These are phyloP conservation scores for Acacia crassicarpa DNA, from an alignment of 306 rosid species.

Conservation along the genomic window DNA sequence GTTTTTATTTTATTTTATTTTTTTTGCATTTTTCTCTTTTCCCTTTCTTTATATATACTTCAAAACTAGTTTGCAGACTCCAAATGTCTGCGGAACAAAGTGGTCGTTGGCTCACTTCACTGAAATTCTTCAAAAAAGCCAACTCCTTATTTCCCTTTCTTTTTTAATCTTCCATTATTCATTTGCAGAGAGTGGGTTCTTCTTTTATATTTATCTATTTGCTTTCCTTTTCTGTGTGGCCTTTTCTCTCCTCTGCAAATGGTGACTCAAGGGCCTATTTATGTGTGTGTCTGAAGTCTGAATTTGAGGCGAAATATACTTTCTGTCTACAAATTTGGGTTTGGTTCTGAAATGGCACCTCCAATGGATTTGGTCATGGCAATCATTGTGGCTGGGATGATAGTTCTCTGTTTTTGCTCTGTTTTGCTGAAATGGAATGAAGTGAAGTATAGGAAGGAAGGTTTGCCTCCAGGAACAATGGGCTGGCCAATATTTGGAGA, in stretches of 20 bases:
- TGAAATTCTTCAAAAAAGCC: conserved; percentile 31
- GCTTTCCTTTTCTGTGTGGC: conserved; percentile 33
- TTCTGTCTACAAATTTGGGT: conserved; percentile 24
- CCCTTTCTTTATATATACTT: conserved; percentile 15
- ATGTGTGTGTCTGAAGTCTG: conserved; percentile 42
- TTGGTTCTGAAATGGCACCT: conserved; percentile 35
- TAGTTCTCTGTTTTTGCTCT: conserved; percentile 81
- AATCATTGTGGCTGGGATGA: conserved; percentile 40
- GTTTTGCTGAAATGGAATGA: conserved; percentile 90
- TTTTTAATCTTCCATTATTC: conserved; percentile 5
- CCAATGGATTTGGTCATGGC: conserved; percentile 68
- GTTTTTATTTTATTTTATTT: background rate
- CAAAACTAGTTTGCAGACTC: background rate
- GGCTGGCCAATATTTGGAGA: conserved; percentile 99
- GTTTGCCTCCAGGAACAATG: conserved; percentile 97
- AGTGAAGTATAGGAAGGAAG: conserved; percentile 68
- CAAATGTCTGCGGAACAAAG: conserved; percentile 25
- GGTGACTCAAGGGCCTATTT: conserved; percentile 57
- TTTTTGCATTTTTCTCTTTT: background rate
- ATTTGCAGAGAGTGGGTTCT: background rate
- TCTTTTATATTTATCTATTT: background rate
- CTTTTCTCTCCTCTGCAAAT: conserved; percentile 20
- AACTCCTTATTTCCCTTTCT: conserved; percentile 18
- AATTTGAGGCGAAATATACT: conserved; percentile 40
- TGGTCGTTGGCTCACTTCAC: conserved; percentile 24